Conservation (phyloP, 1,284 basidiomycete species). For the Anthracocystis panici-leucophaei region DNA sequence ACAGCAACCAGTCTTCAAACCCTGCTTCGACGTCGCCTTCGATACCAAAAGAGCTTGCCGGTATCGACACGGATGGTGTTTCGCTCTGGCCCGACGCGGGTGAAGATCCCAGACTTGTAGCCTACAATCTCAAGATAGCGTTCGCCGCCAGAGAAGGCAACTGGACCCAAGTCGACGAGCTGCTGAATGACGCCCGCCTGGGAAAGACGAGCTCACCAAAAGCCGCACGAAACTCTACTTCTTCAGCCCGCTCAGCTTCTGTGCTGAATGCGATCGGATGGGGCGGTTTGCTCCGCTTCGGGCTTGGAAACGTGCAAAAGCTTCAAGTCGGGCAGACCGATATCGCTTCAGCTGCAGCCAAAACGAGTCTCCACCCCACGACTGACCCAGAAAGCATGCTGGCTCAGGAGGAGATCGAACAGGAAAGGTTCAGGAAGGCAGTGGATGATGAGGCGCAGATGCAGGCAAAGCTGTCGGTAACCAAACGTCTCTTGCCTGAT, state of each 20-base stretch:
- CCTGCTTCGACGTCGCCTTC: neutral
- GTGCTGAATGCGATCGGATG: constrained; percentile 26
- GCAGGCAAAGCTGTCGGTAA: constrained; percentile 29
- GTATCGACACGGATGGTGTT: constrained; percentile 14
- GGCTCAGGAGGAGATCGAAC: neutral
- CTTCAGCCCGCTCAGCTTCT: neutral
- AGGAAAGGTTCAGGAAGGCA: constrained; percentile 6
- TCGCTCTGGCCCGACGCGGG: constrained; percentile 22
- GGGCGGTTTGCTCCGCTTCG: constrained; percentile 28
- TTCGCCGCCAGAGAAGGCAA: constrained; percentile 28
- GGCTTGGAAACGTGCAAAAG: constrained; percentile 16
- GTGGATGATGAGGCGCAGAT: constrained; percentile 15
- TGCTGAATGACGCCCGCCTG: constrained; percentile 12
- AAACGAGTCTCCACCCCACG: neutral
- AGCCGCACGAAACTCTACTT: neutral
- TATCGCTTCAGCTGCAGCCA: neutral
- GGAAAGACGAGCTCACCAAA: neutral
- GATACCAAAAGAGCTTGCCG: constrained; percentile 4
- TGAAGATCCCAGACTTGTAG: constrained; percentile 27
- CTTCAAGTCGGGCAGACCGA: neutral
- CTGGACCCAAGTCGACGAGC: constrained; percentile 32
- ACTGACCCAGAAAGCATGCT: neutral
- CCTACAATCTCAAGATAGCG: constrained; percentile 35
- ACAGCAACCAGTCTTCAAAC: neutral
- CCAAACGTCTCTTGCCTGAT: constrained; percentile 29